Evolutionary conservation across 2,329 filamentous ascomycete genomes (phyloP), one percentile per base, ranked within the genome.

Genomic region (Verticillium nonalfalfae): DNA sequence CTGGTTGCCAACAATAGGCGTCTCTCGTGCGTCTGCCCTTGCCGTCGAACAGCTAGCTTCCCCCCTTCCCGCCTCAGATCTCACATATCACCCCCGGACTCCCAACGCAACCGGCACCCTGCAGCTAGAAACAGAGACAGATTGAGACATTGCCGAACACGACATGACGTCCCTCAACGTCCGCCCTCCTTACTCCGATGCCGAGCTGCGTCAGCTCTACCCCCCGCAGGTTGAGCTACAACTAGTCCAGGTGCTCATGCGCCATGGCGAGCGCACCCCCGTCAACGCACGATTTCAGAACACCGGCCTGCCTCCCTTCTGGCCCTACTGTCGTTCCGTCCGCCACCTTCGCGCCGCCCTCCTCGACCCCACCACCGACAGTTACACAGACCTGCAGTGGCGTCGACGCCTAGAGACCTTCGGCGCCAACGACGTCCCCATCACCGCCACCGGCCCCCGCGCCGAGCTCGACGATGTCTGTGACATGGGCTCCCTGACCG

Each of bases 221-320:
- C 95, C 95, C 1, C 77, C 86, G 60, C 80, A 84, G 55, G 81
- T 99, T 62, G 84, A 94, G 73, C 85, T 99, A 39, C 90, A 95
- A 73, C 86, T 95, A 63, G 95, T 98, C 58, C 95, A 99, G 78
- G 83, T 98, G 68, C 84, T 93, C 65, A 84, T 93, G 69, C 88
- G 90, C 62, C 90, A 93, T 76, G 90, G 90, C 76, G 85, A 88
- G 78, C 88, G 94, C 62, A 94, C 89, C 7, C 94, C 94, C 34
- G 90, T 98, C 34, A 90, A 87, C 62, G 83, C 90, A n/a, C 89
- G 95, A 45, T 97, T 99, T 74, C 85, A 90, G 71, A 95, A 94
- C 77, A 84, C 85, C 57, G 86, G 86, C 11, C 80, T 89, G n/a
- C 73, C 77, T 54, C 72, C 82, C 58, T 88, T 87, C 75, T 99